phyloP scores from a whole-genome alignment of 805 yeast genomes.

The Saturnispora mendoncae region DNA sequence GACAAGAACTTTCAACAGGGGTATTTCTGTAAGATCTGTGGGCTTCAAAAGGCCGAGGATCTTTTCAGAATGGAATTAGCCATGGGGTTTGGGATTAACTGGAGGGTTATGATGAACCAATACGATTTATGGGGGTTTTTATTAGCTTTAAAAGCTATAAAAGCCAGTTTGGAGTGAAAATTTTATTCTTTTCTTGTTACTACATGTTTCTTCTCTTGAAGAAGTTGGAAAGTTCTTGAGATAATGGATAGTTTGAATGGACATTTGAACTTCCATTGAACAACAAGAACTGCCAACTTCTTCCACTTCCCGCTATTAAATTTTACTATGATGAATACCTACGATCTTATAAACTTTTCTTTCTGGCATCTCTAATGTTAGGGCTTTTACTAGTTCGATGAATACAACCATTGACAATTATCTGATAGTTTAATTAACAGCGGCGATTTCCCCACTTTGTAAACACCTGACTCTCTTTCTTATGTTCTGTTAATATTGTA shows the following conservation, averaged over 20 bases:
- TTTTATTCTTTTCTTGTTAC: not conserved
- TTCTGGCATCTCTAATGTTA: constrained; percentile 94
- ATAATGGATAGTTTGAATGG: not conserved
- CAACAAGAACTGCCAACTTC: too few relatives aligned
- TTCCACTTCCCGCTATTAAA: not conserved
- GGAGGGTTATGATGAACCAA: constrained; percentile 32
- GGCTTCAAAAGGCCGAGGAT: constrained; percentile 33
- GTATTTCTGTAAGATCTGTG: constrained; percentile 37
- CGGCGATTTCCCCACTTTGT: too few relatives aligned
- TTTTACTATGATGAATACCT: constrained; percentile 11
- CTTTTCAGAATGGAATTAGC: constrained; percentile 33
- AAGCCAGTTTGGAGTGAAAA: not conserved
- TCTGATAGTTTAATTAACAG: constrained; percentile 35
- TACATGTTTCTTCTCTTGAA: not conserved
- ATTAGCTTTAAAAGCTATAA: constrained; percentile 1
- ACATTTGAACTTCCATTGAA: not conserved
- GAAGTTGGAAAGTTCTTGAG: not conserved
- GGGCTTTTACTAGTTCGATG: constrained; percentile 62
- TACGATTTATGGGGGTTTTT: constrained; percentile 25
- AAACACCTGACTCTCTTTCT: too few relatives aligned
- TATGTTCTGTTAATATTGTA: too few relatives aligned
- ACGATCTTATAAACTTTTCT: constrained; percentile 32
- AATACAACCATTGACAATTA: constrained; percentile 63
- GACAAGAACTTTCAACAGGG: constrained; percentile 37
- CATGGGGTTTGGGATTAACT: constrained; percentile 34